Conservation (phyloP, 371 early-diverging fungal genomes). For the Lichtheimia ornata region DNA sequence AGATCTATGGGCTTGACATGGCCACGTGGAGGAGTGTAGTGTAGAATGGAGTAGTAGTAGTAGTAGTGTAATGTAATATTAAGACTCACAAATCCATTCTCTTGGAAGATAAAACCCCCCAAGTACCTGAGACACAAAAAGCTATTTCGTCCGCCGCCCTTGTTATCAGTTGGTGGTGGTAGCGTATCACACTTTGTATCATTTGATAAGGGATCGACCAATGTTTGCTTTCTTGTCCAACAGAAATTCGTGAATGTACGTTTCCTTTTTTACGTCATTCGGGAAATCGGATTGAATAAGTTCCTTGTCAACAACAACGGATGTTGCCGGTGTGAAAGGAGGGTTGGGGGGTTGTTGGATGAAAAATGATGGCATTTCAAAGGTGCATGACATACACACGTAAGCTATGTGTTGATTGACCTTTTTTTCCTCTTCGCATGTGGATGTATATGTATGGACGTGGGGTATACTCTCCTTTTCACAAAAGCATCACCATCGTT, state of each 20-base stretch:
- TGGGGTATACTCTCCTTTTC: not conserved
- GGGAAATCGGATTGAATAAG: not conserved
- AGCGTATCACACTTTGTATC: not conserved
- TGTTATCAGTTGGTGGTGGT: not conserved
- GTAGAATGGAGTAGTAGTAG: no score
- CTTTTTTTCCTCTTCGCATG: no score
- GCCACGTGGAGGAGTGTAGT: no score
- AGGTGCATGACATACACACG: not conserved
- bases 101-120: not conserved
- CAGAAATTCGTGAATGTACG: not conserved
- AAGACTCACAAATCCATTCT: no score
- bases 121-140: not conserved
- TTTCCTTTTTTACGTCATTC: constrained; percentile 1
- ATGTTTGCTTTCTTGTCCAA: constrained; percentile 1
- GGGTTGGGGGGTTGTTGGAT: not conserved
- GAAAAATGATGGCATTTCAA: not conserved
- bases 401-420: no score
- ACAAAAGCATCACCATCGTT: not conserved
- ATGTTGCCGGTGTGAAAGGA: not conserved
- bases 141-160: not conserved
- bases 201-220: not conserved
- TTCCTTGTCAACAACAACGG: not conserved
- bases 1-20: no score
- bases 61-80: no score
- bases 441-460: no score